phyloP scores from a whole-genome alignment of 441 rosid species.

The Populus hybrid region DNA sequence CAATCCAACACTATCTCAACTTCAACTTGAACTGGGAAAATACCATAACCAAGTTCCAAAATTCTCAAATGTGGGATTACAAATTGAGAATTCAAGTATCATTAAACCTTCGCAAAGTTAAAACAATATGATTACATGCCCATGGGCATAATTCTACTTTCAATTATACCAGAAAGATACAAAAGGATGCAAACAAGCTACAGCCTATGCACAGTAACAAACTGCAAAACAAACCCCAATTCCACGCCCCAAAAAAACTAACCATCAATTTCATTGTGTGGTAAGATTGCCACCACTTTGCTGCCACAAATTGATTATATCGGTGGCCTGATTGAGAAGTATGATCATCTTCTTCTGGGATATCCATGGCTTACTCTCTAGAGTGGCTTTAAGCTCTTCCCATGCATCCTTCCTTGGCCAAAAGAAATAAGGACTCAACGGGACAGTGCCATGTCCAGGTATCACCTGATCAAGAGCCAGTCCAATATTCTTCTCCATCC shows the following conservation, averaged over 20 bases:
- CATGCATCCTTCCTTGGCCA: constrained; percentile 98
- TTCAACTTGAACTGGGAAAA: background rate
- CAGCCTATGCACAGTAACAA: background rate
- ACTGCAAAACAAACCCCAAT: background rate
- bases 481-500: constrained; percentile 99
- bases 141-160: background rate
- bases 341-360: constrained; percentile 94
- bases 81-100: background rate
- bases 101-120: background rate
- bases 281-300: constrained; percentile 80
- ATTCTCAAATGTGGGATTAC: background rate
- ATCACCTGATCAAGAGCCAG: constrained; percentile 77
- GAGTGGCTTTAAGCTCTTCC: constrained; percentile 90
- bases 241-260: background rate
- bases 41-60: background rate
- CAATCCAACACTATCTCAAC: background rate
- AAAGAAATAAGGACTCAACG: constrained; percentile 84
- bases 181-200: background rate
- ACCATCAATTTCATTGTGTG: constrained; percentile 10
- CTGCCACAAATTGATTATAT: constrained; percentile 95
- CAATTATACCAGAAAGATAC: background rate
- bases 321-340: constrained; percentile 94
- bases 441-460: constrained; percentile 80
- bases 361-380: constrained; percentile 91
- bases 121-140: background rate